Evolutionary conservation across 441 rosid genomes (phyloP), one percentile per base, ranked within the genome.

Genomic region (Bruguiera hainesii): DNA sequence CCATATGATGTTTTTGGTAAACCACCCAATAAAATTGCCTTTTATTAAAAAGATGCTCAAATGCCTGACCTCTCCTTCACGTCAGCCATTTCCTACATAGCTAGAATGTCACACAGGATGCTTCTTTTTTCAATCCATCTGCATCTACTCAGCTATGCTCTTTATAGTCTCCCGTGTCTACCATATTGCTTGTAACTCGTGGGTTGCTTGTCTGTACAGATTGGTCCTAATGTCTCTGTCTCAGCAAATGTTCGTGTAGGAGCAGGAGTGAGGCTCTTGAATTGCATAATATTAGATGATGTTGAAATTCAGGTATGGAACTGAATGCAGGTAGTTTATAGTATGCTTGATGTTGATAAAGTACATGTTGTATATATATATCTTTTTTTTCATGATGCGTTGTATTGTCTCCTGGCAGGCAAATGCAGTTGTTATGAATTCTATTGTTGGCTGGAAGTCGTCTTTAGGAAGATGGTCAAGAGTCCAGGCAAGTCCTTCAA

Each of bases 391-490:
- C 26, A 4, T 8, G 28, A 26, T 30, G 46, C 21, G 18, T 18
- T 55, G 49, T 31, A 42, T 48, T 33, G 66, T 68, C 57, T 75
- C 18, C 48, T 19, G 65, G 60, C 80, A 87, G 93, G 96, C 87
- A 62, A 89, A 91, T 79, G 93, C 88, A 6, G 84, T 89, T 63
- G 89, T 89, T 23, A 82, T 87, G 71, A 80, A 85, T 76, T 78
- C 96, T 7, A 89, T 89, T 31, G 66, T 89, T 28, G 97, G 90
- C 16, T 91, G 97, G 97, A 91, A 84, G 70, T 89, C 96, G 13
- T 87, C 89, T 1, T 55, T 91, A 21, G 93, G 97, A 46, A 75
- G 78, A 77, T 91, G 96, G 96, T 85, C 96, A 37, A 80, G 96
- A 52, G 87, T 91, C 66, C 81, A 91, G 87, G 96, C 82, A 79